Conservation (phyloP, 83 land plant species). For the Larix sibirica region DNA sequence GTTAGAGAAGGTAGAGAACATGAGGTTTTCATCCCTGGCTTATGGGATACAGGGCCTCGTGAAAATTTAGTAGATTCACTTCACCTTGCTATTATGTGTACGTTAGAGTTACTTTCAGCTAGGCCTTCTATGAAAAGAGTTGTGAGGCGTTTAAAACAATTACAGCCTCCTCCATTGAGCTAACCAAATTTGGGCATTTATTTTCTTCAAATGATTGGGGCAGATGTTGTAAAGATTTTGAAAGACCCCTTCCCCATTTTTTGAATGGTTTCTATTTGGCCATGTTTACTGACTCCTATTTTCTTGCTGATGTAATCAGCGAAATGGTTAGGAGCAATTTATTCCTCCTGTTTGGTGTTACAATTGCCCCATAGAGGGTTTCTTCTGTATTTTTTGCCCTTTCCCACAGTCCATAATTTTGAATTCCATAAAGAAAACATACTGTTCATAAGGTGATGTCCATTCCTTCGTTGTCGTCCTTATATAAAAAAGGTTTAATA, state of each 20-base stretch:
- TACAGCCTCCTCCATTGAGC: slow-evolving; percentile 39
- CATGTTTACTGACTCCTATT: slow-evolving; percentile 29
- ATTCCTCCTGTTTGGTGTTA: neutral
- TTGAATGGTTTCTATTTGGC: neutral
- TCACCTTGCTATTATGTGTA: slow-evolving; percentile 57
- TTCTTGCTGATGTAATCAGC: no score
- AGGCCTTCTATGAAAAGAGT: slow-evolving; percentile 73
- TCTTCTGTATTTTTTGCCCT: neutral
- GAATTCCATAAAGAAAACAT: neutral
- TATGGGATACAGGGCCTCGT: slow-evolving; percentile 65
- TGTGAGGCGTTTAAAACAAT: slow-evolving; percentile 56
- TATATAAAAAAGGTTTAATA: no score
- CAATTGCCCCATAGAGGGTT: neutral
- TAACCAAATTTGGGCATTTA: slow-evolving; percentile 6
- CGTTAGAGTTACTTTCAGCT: slow-evolving; percentile 54
- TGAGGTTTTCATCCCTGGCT: slow-evolving; percentile 53
- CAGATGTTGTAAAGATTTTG: neutral
- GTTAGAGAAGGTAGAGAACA: slow-evolving; percentile 49
- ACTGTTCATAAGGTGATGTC: no score
- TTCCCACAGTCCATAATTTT: neutral
- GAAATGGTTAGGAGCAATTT: no score
- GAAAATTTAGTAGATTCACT: slow-evolving; percentile 54
- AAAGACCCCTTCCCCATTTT: neutral
- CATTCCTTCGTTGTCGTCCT: no score
- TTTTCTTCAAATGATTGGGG: neutral